Base-by-base conservation (phyloP, 257 asterid species). In the Datura wrightii region DNA sequence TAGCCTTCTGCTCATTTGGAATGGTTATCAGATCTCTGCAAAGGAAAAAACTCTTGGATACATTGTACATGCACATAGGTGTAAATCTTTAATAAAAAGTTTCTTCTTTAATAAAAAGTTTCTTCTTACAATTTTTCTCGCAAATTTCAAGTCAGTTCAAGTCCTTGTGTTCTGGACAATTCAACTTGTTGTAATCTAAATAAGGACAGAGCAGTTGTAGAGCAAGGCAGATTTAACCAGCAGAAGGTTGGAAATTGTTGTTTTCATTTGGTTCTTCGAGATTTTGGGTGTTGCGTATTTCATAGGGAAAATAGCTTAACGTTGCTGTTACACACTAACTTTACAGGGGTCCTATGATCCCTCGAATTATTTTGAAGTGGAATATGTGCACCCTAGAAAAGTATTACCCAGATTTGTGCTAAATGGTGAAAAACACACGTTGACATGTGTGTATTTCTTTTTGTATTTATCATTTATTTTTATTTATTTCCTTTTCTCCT, bases 231-330 rank as follows among this genome's bases (percentile, higher is more conserved):
- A 70, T 42, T 8, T 8, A 70, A 42, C 41, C 79, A 70, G 48
- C 55, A 71, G 10, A 42, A 71, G 53, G 55, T 71, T 70, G 18
- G 16, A 4, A 10, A 16, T 44, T 42, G 39, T 5, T n/a, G 55
- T 71, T 70, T 70, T 41, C 16, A 71, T 71, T 71, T 71, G 79
- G 55, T 42, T 71, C 79, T 71, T n/a, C 10, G 56, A 42, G 39
- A 71, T 71, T n/a, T 71, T 71, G 79, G 55, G 5, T 42, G 37
- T 71, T 69, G 34, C 14, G 16, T 69, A 15, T 16, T 24, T 24
- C 31, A 24, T 24, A 24, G 31, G 31, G 31, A 24, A 24, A 24
- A 24, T 24, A 24, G 31, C 31, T 24, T 24, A 24, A 24, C 31
- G 31, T 52, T 42, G 6, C 6, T 42, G 46, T 42, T 4, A 42